A percentile compares a stretch with the other conserved stretches of the same genome.
These are phyloP conservation scores for Grosmannia huntii DNA, from an alignment of 2,329 filamentous ascomycete species.

Conservation along the genomic window DNA sequence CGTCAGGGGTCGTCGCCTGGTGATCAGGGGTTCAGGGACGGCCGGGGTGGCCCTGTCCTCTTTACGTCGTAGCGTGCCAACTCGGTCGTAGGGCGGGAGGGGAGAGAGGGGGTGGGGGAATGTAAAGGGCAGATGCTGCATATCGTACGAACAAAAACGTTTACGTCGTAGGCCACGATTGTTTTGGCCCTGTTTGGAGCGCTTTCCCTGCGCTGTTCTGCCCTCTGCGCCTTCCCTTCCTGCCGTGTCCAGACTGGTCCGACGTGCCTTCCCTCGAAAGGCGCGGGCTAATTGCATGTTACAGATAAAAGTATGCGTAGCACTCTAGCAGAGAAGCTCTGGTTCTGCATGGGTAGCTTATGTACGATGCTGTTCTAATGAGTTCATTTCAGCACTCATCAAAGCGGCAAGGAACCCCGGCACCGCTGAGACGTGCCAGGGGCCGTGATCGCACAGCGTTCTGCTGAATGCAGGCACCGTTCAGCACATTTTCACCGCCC, in stretches of 20 bases:
- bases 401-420: neutral
- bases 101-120: neutral
- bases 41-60: neutral
- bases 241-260: neutral
- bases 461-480: neutral
- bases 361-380: neutral
- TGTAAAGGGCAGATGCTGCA: neutral
- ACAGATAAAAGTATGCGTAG: neutral
- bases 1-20: neutral
- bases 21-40: neutral
- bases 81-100: neutral
- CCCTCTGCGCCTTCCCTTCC: neutral
- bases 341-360: too few species aligned
- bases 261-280: neutral
- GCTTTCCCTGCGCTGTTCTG: neutral
- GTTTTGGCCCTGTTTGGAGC: too few species aligned
- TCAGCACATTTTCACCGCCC: neutral
- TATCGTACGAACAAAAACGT: neutral
- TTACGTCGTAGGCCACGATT: neutral
- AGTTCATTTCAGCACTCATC: neutral
- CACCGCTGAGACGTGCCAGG: neutral
- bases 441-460: neutral
- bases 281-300: neutral
- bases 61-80: neutral
- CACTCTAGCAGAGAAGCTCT: too few species aligned